Base-by-base conservation (phyloP, 2,329 filamentous ascomycete species). In the Polychaeton citri region DNA sequence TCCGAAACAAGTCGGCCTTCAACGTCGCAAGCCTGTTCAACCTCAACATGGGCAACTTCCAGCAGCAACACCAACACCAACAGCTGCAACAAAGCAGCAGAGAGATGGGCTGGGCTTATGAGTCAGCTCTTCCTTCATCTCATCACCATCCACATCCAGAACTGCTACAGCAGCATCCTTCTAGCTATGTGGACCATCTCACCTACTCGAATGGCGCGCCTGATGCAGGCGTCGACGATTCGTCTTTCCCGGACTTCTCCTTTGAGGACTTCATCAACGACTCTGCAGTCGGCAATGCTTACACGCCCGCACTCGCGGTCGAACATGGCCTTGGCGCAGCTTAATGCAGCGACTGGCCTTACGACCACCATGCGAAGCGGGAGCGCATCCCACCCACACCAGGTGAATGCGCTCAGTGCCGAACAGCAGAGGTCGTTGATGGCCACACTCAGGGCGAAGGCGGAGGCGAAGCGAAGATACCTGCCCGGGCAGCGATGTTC, bases 291-390 rank as follows among this genome's bases (percentile, higher is more conserved):
- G 52, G 55, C 49, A 59, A 61, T 51, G 50, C 51, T 57, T 52
- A 60, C 54, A 7, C 24, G 15, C 24, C 24, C 24, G 24, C 24
- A 28, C 12, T 28, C 24, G 59, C 60, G 47, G 46, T 52, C 44
- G 51, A 52, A 43, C 41, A 42, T 57, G 57, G 58, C 60, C 59
- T 55, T 59, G 60, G 63, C 63, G 63, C 62, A 47, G 44, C 45
- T 51, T 55, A 53, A 52, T 56, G 59, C 62, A 59, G 63, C 63
- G 63, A 66, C 63, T 61, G 54, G 60, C 57, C 54, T 60, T 15
- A 10, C 24, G 24, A 28, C 24, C 12, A 28, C 15, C 24, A 28
- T 28, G 24, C 24, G 24, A 28, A 28, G 24, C 24, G 24, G 24
- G 24, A 28, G 24, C 24, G 24, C 24, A 28, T 12, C 12, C 12